phyloP scores from a whole-genome alignment of 352 stramenopile genomes.

The Pythium monospermum region DNA sequence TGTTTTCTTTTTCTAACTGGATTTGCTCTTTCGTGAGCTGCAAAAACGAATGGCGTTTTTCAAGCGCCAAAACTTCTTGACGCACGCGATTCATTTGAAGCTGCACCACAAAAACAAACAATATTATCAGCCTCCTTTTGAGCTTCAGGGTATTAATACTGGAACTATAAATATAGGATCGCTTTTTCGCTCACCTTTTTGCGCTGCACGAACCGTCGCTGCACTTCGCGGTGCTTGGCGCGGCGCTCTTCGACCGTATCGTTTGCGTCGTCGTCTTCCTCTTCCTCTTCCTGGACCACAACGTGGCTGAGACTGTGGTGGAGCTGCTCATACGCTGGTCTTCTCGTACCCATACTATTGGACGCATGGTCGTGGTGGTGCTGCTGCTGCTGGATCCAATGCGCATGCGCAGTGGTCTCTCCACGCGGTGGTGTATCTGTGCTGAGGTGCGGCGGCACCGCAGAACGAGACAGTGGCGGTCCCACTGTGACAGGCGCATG shows the following conservation, averaged over 20 bases:
- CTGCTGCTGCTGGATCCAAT: too few species aligned
- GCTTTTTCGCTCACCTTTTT: slow-evolving; percentile 25
- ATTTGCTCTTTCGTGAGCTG: slow-evolving; percentile 27
- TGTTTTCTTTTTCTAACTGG: slow-evolving; percentile 23
- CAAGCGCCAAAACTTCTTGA: slow-evolving; percentile 21
- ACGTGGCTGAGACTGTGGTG: neutral
- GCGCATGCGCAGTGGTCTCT: too few species aligned
- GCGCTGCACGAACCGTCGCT: slow-evolving; percentile 38
- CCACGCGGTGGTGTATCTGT: too few species aligned
- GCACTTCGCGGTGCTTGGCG: slow-evolving; percentile 38
- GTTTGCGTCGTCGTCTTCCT: too few species aligned
- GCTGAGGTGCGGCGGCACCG: too few species aligned
- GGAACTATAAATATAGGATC: too few species aligned
- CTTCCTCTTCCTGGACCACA: slow-evolving; percentile 11
- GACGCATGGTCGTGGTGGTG: too few species aligned
- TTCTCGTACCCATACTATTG: too few species aligned
- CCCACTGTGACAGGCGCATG: too few species aligned
- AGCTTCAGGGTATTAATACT: too few species aligned
- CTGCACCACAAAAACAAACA: neutral
- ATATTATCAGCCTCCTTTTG: neutral
- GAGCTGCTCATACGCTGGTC: neutral
- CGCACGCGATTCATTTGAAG: slow-evolving; percentile 30
- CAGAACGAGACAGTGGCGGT: too few species aligned
- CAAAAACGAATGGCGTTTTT: slow-evolving; percentile 26
- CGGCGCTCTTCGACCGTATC: slow-evolving; percentile 31